Evolutionary conservation across 2,329 filamentous ascomycete genomes (phyloP).

Genomic region (Botrytis paeoniae): DNA sequence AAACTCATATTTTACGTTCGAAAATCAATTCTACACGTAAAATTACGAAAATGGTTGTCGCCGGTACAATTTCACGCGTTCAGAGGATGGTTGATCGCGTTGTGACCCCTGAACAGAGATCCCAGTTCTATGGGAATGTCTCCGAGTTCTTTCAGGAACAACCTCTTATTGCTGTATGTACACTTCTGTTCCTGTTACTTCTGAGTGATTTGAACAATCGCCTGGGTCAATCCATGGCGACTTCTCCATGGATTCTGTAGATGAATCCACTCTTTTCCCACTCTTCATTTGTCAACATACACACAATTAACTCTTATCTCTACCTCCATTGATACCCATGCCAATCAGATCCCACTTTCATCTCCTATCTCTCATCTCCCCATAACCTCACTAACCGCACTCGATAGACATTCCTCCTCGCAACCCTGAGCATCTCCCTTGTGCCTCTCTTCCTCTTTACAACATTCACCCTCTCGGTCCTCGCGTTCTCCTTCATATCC

Average conservation of each 20-base stretch:
- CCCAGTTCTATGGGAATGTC: slow-evolving; percentile 52
- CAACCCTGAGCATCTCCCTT: slow-evolving; percentile 62
- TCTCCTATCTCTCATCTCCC: slow-evolving; percentile 2
- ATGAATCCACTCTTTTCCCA: not conserved
- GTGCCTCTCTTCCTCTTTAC: slow-evolving; percentile 67
- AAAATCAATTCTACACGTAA: not conserved
- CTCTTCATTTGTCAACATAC: not conserved
- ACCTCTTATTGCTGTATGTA: slow-evolving; percentile 66
- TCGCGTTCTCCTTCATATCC: slow-evolving; percentile 59
- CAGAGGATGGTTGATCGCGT: slow-evolving; percentile 45
- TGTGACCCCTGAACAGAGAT: slow-evolving; percentile 59
- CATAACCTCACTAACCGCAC: not conserved
- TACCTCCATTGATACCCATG: not conserved
- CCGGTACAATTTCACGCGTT: slow-evolving; percentile 24
- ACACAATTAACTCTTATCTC: not conserved
- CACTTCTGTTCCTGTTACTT: not conserved
- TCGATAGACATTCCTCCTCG: slow-evolving; percentile 61
- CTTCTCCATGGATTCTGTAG: no score
- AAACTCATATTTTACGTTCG: not conserved
- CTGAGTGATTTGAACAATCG: not conserved
- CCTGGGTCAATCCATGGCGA: not conserved
- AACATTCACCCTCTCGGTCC: slow-evolving; percentile 60
- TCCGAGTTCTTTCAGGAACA: slow-evolving; percentile 58
- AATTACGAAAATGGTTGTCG: not conserved
- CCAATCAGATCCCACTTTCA: not conserved